phyloP scores from a whole-genome alignment of 2,329 filamentous ascomycete species.

The Plenodomus lindquistii region DNA sequence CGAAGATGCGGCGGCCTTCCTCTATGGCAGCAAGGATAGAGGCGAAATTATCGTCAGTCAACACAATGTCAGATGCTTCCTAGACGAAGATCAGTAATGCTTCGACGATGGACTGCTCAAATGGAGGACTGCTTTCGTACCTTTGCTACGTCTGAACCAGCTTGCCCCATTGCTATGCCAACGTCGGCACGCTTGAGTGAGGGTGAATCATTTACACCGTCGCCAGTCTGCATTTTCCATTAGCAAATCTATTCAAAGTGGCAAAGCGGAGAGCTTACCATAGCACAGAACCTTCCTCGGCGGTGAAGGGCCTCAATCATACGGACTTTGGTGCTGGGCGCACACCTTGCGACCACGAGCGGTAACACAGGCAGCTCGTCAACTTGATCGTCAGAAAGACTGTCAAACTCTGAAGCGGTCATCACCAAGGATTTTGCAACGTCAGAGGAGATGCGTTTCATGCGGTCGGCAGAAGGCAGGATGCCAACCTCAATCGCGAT shows the following conservation, averaged over 20 bases:
- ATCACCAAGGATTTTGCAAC: conserved; percentile 40
- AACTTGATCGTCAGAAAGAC: conserved; percentile 73
- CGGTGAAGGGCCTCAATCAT: conserved; percentile 89
- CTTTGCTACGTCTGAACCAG: conserved; percentile 83
- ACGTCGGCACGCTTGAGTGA: conserved; percentile 81
- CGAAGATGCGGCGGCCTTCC: conserved; percentile 82
- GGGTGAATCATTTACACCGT: conserved; percentile 85
- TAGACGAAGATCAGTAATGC: not conserved
- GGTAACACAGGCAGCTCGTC: conserved; percentile 74
- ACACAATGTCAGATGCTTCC: conserved; percentile 78
- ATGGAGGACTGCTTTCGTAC: conserved; percentile 1
- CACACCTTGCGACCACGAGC: conserved; percentile 80
- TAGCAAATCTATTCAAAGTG: not conserved
- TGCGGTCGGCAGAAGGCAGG: conserved; percentile 33
- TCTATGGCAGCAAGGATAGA: conserved; percentile 82
- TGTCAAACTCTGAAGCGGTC: conserved; percentile 69
- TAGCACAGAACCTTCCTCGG: conserved; percentile 75
- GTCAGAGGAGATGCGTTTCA: conserved; percentile 29
- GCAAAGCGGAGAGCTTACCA: conserved; percentile 49
- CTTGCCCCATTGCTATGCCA: conserved; percentile 83
- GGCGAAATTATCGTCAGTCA: conserved; percentile 88
- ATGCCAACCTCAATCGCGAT: conserved; percentile 55
- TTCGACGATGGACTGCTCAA: not conserved
- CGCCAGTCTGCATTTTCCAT: conserved; percentile 61
- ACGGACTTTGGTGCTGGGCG: conserved; percentile 82